Evolutionary conservation across 176 grass and related monocot species (phyloP).

Genomic region (Triticum aestivum): IWGSC_CS_RefSeq_v2.1 NC_057814.1:187052153-187052652

Average conservation of each 20-base stretch:
- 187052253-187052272: constrained; percentile 99
- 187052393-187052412: constrained; percentile 90
- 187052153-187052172: not conserved
- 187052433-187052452: constrained; percentile 90
- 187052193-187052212: constrained; percentile 55
- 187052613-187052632: too few relatives aligned
- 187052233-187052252: constrained; percentile 93
- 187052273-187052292: constrained; percentile 97
- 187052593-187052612: too few relatives aligned
- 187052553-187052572: too few relatives aligned
- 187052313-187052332: not conserved
- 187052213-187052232: constrained; percentile 82
- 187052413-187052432: constrained; percentile 73
- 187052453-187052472: constrained; percentile 87
- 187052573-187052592: too few relatives aligned
- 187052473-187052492: constrained; percentile 88
- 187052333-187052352: constrained; percentile 10
- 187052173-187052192: not conserved
- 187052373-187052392: constrained; percentile 59
- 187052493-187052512: not conserved
- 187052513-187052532: not conserved
- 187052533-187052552: too few relatives aligned
- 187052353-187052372: constrained; percentile 11
- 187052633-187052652: too few relatives aligned
- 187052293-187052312: constrained; percentile 62